Conservation (phyloP, 192 early-diverging fungal species). For the Lobosporangium transversale region DNA sequence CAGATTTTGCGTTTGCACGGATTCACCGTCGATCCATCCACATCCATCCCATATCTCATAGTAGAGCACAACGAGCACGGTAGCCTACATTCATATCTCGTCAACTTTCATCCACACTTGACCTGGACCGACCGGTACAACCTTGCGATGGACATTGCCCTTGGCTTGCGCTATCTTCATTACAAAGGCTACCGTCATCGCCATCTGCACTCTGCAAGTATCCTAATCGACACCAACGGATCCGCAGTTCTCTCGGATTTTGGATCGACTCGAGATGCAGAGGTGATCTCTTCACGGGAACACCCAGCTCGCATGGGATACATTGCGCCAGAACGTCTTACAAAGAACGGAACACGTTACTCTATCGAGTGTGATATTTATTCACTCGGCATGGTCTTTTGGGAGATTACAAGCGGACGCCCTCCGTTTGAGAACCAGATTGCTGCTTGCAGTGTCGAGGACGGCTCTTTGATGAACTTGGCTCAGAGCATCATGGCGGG, state of each 20-base stretch:
- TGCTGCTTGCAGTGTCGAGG: conserved; percentile 10
- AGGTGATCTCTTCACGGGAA: conserved; percentile 45
- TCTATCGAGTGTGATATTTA: conserved; percentile 51
- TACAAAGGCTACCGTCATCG: conserved; percentile 52
- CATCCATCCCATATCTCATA: conserved; percentile 26
- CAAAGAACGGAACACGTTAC: conserved; percentile 37
- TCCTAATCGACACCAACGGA: conserved; percentile 46
- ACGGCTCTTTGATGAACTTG: conserved; percentile 25
- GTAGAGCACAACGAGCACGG: conserved; percentile 49
- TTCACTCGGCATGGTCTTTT: conserved; percentile 48
- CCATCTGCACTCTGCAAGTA: conserved; percentile 44
- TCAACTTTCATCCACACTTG: conserved; percentile 38
- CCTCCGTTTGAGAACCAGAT: conserved; percentile 42
- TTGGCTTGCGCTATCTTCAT: conserved; percentile 44
- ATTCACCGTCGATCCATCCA: conserved; percentile 32
- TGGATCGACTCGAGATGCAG: conserved; percentile 36
- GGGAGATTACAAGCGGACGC: conserved; percentile 44
- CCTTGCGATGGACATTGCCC: conserved; percentile 45
- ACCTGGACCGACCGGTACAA: conserved; percentile 54
- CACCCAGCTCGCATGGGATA: conserved; percentile 46
- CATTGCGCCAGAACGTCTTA: conserved; percentile 44
- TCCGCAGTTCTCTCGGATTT: conserved; percentile 47
- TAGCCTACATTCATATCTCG: conserved; percentile 43
- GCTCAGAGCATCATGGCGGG: conserved; percentile 46
- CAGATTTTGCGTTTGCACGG: conserved; percentile 33